Conservation (phyloP, 1,139 yeast genomes). For the Torulaspora globosa region DNA sequence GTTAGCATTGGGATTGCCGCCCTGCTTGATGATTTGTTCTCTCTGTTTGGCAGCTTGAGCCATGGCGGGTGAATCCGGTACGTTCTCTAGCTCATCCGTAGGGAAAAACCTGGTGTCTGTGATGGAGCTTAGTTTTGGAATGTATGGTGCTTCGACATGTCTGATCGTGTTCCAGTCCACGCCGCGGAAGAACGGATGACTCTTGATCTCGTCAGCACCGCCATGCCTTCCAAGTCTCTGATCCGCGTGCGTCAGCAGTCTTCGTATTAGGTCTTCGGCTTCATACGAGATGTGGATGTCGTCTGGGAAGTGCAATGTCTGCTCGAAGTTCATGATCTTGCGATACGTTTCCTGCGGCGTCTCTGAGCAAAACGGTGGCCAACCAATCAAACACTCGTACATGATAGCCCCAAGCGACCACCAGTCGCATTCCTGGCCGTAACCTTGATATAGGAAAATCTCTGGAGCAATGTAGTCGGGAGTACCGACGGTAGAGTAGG, state of each 20-base stretch:
- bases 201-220: conserved; percentile 90
- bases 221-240: conserved; percentile 85
- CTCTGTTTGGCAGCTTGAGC: conserved; percentile 63
- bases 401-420: conserved; percentile 98
- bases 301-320: conserved; percentile 88
- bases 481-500: conserved; percentile 97
- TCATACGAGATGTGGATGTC: conserved; percentile 92
- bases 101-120: conserved; percentile 98
- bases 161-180: conserved; percentile 96
- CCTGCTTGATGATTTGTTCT: conserved; percentile 39
- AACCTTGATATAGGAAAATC: conserved; percentile 93
- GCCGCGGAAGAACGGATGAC: conserved; percentile 90
- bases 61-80: conserved; percentile 88
- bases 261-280: conserved; percentile 84
- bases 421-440: conserved; percentile 99
- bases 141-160: conserved; percentile 91
- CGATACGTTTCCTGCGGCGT: conserved; percentile 98
- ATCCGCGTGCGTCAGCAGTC: conserved; percentile 78
- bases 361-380: conserved; percentile 99
- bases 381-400: conserved; percentile 97
- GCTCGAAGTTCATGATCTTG: conserved; percentile 93
- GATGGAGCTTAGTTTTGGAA: conserved; percentile 76
- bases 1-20: conserved; percentile 38
- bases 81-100: conserved; percentile 91
- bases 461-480: conserved; percentile 99